Conservation (phyloP, 2,329 filamentous ascomycete genomes). For the Claviceps humidiphila region DNA sequence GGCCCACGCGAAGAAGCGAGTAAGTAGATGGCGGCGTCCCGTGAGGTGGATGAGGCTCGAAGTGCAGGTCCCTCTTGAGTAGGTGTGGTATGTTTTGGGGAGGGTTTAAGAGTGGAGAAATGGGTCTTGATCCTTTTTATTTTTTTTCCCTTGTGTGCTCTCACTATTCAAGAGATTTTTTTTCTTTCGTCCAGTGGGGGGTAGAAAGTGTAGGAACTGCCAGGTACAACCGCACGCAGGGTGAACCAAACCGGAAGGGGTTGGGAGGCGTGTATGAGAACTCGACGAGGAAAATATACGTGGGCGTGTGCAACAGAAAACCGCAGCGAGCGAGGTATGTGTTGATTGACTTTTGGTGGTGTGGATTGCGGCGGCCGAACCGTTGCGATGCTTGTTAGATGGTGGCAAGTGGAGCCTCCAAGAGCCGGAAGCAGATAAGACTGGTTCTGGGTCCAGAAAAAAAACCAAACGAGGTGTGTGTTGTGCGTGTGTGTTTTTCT, state of each 20-base stretch:
- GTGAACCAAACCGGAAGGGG: conserved; percentile 13
- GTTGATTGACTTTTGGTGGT: conserved; percentile 6
- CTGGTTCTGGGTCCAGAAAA: conserved; percentile 12
- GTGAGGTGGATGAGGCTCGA: conserved; percentile 26
- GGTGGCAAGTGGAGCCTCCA: conserved; percentile 13
- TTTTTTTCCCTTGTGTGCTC: conserved; percentile 13
- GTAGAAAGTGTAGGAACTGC: conserved; percentile 2
- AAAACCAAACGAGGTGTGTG: conserved; percentile 9
- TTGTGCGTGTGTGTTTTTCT: conserved; percentile 6
- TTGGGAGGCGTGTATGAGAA: conserved; percentile 12
- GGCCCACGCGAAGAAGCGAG: conserved; percentile 15
- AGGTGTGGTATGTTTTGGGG: conserved; percentile 29
- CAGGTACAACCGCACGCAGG: conserved; percentile 12
- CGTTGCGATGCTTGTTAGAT: conserved; percentile 12
- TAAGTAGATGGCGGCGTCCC: conserved; percentile 16
- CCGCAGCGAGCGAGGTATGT: neutral
- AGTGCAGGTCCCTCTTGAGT: conserved; percentile 24
- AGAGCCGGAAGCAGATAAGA: conserved; percentile 15
- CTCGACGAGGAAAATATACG: conserved; percentile 4
- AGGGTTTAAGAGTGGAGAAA: conserved; percentile 33
- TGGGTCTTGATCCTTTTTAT: conserved; percentile 29
- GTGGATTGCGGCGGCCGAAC: conserved; percentile 10
- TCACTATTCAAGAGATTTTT: conserved; percentile 11
- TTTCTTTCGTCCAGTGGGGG: conserved; percentile 15
- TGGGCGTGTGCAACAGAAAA: conserved; percentile 4